These are phyloP conservation scores for Naegleria fowleri DNA, from an alignment of 208 protist species.

Conservation along the genomic window DNA sequence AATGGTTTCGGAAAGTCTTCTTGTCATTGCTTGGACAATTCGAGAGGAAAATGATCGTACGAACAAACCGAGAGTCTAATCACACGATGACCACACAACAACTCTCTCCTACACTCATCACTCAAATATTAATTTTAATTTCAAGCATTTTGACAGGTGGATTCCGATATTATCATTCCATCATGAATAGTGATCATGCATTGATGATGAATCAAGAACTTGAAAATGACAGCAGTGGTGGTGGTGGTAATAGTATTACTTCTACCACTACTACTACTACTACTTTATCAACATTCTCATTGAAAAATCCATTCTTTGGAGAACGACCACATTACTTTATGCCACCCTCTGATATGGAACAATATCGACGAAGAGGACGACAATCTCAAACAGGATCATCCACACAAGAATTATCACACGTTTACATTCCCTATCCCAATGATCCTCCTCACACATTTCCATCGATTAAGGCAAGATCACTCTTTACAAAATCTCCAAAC, in stretches of 20 bases:
- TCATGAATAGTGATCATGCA: too few species aligned
- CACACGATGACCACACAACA: too few species aligned
- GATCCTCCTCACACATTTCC: conserved; percentile 27
- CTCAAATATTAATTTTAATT: not conserved
- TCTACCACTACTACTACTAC: not conserved
- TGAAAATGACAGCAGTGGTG: too few species aligned
- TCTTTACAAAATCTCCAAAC: conserved; percentile 27
- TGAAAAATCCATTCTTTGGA: conserved; percentile 9
- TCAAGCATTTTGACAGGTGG: not conserved
- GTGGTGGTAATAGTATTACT: too few species aligned
- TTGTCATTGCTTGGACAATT: too few species aligned
- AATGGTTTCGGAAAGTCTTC: too few species aligned
- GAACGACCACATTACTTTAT: conserved; percentile 23
- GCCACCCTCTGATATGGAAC: not conserved
- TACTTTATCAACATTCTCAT: not conserved
- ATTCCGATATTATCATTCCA: not conserved
- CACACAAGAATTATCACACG: not conserved
- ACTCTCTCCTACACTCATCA: not conserved
- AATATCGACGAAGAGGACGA: not conserved
- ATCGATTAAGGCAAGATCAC: not conserved
- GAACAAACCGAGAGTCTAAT: too few species aligned
- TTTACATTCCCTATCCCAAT: conserved; percentile 25
- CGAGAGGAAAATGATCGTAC: too few species aligned
- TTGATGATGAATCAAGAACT: too few species aligned
- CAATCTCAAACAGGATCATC: not conserved